Percentiles rank a stretch among this genome's conserved stretches.
phyloP scores from a whole-genome alignment of 768 basidiomycete genomes.

The Tylopilus rubrobrunneus region DNA sequence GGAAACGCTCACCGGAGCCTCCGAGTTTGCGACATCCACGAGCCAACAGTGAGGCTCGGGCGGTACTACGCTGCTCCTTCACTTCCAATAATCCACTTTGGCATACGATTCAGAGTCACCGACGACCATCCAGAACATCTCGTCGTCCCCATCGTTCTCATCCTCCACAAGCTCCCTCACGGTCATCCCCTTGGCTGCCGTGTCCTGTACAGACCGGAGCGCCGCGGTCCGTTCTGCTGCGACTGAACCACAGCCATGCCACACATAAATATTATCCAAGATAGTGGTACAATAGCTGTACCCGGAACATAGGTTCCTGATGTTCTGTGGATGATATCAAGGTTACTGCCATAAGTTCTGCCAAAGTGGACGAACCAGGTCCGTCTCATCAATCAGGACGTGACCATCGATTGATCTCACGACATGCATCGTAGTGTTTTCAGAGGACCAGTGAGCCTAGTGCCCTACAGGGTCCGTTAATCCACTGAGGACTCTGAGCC shows the following conservation, averaged over 20 bases:
- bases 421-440: constrained; percentile 81
- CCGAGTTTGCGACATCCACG: constrained; percentile 39
- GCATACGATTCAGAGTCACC: constrained; percentile 69
- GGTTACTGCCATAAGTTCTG: background rate
- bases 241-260: constrained; percentile 74
- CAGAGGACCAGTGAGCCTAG: constrained; percentile 71
- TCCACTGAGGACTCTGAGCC: background rate
- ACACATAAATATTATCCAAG: constrained; percentile 69
- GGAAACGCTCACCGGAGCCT: constrained; percentile 38
- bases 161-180: constrained; percentile 61
- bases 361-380: constrained; percentile 45
- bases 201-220: constrained; percentile 50
- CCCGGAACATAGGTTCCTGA: constrained; percentile 76
- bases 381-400: constrained; percentile 66
- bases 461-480: constrained; percentile 44
- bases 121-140: constrained; percentile 85
- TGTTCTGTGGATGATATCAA: constrained; percentile 36
- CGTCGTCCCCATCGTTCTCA: constrained; percentile 58
- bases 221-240: constrained; percentile 59
- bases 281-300: constrained; percentile 78
- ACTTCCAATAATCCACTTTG: constrained; percentile 79
- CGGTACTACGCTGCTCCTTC: constrained; percentile 45
- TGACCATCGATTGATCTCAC: constrained; percentile 50
- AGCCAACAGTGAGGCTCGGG: constrained; percentile 58
- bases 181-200: constrained; percentile 36